phyloP scores from a whole-genome alignment of 192 early-diverging fungal species.

The Phlyctochytrium planicorne region DNA sequence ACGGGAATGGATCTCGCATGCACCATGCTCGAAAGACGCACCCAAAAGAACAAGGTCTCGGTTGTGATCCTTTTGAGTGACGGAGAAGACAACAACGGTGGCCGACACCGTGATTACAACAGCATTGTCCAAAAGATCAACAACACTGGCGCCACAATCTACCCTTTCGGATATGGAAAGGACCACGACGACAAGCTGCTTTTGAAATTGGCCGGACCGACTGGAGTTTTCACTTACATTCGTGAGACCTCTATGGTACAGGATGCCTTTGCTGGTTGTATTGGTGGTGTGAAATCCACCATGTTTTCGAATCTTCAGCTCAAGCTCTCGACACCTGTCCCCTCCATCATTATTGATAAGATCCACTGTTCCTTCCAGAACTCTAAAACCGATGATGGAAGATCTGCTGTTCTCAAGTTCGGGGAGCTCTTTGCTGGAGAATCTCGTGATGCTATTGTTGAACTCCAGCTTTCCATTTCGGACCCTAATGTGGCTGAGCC shows the following conservation, averaged over 20 bases:
- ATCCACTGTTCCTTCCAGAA: background rate
- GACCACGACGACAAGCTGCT: slow-evolving; percentile 11
- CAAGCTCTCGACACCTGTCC: background rate
- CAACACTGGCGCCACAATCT: slow-evolving; percentile 3
- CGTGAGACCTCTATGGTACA: slow-evolving; percentile 3
- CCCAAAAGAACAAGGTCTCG: slow-evolving; percentile 5
- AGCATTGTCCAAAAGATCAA: background rate
- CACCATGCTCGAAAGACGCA: background rate
- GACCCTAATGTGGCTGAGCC: background rate
- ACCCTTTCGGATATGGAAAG: slow-evolving; percentile 19
- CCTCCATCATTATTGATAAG: background rate
- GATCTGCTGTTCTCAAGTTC: background rate
- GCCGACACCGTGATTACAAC: slow-evolving; percentile 10
- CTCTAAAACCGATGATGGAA: background rate
- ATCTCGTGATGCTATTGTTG: slow-evolving; percentile 19
- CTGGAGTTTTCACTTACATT: slow-evolving; percentile 24
- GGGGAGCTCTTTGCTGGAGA: slow-evolving; percentile 24
- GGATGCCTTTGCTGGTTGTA: slow-evolving; percentile 14
- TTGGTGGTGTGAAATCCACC: slow-evolving; percentile 19
- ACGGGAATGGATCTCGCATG: slow-evolving; percentile 3
- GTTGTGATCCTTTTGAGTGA: slow-evolving; percentile 18
- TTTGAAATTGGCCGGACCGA: slow-evolving; percentile 1
- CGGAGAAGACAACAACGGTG: slow-evolving; percentile 11
- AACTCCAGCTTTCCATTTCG: background rate
- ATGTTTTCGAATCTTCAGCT: background rate